A percentile compares a stretch with the other conserved stretches of the same genome.
phyloP scores from a whole-genome alignment of 371 early-diverging fungal genomes.

The Mucor lusitanicus region DNA sequence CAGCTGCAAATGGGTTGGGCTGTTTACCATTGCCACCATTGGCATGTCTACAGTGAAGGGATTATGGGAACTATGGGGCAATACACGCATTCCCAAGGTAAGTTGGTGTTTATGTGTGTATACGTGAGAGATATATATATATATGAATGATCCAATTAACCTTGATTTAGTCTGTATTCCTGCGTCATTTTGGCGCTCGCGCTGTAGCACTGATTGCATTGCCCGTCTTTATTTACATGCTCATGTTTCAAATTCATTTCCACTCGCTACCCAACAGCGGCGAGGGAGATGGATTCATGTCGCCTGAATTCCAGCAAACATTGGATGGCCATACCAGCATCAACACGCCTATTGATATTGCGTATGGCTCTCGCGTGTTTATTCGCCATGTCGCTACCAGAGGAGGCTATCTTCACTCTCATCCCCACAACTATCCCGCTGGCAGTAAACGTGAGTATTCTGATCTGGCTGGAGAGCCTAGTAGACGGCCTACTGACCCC shows the following conservation, averaged over 20 bases:
- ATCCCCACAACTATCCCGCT: constrained; percentile 80
- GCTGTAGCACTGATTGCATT: constrained; percentile 81
- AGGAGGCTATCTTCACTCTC: constrained; percentile 91
- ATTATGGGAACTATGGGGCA: constrained; percentile 87
- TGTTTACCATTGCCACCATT: constrained; percentile 83
- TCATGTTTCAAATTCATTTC: constrained; percentile 93
- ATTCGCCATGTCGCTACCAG: constrained; percentile 79
- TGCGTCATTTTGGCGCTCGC: constrained; percentile 75
- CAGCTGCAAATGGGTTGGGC: constrained; percentile 88
- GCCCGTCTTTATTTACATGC: constrained; percentile 83
- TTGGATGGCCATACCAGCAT: constrained; percentile 76
- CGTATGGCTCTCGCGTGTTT: constrained; percentile 79
- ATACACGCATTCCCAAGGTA: constrained; percentile 60
- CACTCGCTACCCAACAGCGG: constrained; percentile 77
- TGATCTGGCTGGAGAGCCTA: neutral
- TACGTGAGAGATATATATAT: too few relatives aligned
- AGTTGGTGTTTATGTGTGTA: constrained; percentile 14
- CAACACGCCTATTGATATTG: constrained; percentile 65
- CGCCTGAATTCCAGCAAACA: constrained; percentile 90
- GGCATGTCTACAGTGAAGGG: constrained; percentile 82
- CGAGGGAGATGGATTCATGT: constrained; percentile 95
- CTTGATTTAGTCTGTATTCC: constrained; percentile 45
- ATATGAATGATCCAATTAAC: neutral
- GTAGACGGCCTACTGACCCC: neutral
- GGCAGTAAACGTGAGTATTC: constrained; percentile 72